Conservation (phyloP, 2,329 filamentous ascomycete genomes). For the Davidsoniella eucalypti region DNA sequence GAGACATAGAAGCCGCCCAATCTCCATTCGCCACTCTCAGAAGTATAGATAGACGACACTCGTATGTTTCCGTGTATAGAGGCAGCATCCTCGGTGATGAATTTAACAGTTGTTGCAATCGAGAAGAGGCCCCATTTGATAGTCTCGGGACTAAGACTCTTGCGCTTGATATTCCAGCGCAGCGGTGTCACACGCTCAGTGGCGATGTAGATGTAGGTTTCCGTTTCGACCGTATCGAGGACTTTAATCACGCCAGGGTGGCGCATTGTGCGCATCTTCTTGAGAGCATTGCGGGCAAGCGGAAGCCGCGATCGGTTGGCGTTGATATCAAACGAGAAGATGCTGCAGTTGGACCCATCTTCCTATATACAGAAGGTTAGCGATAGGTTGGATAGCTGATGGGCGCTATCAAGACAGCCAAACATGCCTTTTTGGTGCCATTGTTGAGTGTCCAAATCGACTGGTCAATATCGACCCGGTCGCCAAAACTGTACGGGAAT, state of each 20-base stretch:
- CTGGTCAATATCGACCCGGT: slow-evolving; percentile 78
- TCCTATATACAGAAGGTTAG: slow-evolving; percentile 39
- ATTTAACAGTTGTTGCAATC: slow-evolving; percentile 80
- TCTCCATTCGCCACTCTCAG: slow-evolving; percentile 96
- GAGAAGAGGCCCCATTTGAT: slow-evolving; percentile 91
- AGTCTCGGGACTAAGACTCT: slow-evolving; percentile 77
- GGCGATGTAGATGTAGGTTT: slow-evolving; percentile 88
- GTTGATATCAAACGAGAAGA: slow-evolving; percentile 85
- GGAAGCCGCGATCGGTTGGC: slow-evolving; percentile 67
- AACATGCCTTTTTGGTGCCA: slow-evolving; percentile 67
- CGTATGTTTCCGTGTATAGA: slow-evolving; percentile 82
- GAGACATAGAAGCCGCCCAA: slow-evolving; percentile 83
- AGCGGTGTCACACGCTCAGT: slow-evolving; percentile 80
- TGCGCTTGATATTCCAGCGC: slow-evolving; percentile 77
- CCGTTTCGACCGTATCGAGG: slow-evolving; percentile 87
- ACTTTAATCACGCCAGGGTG: slow-evolving; percentile 93
- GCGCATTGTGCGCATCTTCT: slow-evolving; percentile 80
- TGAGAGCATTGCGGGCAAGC: slow-evolving; percentile 81
- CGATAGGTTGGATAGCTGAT: neutral
- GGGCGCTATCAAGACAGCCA: neutral
- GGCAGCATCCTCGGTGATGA: slow-evolving; percentile 83
- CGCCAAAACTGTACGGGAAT: slow-evolving; percentile 84
- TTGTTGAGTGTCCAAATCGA: slow-evolving; percentile 97
- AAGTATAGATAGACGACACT: slow-evolving; percentile 76
- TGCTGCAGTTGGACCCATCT: slow-evolving; percentile 84